Base-by-base conservation (phyloP, 805 yeast species). In the Maudiozyma turicensis region DNA sequence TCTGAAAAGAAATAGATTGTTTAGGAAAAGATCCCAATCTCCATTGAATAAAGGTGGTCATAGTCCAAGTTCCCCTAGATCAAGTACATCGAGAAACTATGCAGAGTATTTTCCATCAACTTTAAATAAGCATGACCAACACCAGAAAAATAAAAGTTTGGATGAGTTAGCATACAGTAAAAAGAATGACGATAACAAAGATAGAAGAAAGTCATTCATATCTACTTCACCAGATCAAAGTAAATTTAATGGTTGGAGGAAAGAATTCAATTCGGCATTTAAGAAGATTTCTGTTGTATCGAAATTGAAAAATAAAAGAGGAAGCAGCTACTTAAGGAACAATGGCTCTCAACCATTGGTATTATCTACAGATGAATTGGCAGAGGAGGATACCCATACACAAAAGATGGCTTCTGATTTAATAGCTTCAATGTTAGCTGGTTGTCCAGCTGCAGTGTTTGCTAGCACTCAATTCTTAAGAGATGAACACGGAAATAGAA, bases 401-500 rank as follows among this genome's bases (percentile, higher is more conserved):
- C 62, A 59, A 46, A 52, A 50, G 37, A 46, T 65, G 49, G 73
- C 72, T 0, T 69, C 74, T 3, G 73, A 72, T 55, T 55, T 81
- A 43, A 65, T 81, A 10, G 71, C 73, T 33, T 74, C 85, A 30
- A 68, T 86, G 50, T 57, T 77, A 6, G 69, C 84, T 5, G 95
- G 86, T 9, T 73, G 82, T 10, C 90, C 96, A 0, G 84, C 86
- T 2, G 82, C 87, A 0, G 69, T 86, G 50, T 72, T 88, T 50
- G 72, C 88, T 5, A 88, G 93, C 5, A 79, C 95, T 1, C 76
- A 82, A 38, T 78, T 93, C 52, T 72, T 82, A 43, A 76, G 79
- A 47, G 96, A 89, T 63, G 95, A 87, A 51, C 77, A 75, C 54
- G 87, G 86, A 1, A 74, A 76, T 3, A 77, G 82, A 49, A 77